Percentiles rank a stretch among this genome's conserved stretches.
Conservation (phyloP, 208 protist species). For the Porcisia hertigi region DNA sequence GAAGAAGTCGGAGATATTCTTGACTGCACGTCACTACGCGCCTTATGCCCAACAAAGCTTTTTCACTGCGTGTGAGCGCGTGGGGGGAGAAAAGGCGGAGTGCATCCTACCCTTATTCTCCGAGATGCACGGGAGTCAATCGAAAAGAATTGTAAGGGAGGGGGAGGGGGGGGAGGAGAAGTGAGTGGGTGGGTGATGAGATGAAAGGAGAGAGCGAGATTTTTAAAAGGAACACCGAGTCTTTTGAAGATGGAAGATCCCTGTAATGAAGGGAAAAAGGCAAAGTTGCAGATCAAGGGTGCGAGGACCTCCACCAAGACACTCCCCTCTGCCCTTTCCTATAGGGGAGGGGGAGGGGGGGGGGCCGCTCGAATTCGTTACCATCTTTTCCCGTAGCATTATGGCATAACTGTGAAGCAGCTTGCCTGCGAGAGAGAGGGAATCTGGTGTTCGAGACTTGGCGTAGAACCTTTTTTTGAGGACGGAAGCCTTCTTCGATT, state of each 20-base stretch:
- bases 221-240: no score
- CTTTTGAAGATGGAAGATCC: neutral
- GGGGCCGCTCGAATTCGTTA: neutral
- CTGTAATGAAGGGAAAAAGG: neutral
- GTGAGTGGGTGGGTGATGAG: neutral
- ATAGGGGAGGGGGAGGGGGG: no score
- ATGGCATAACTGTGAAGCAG: neutral
- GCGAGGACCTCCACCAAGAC: neutral
- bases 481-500: neutral
- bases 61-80: neutral
- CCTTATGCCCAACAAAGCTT: neutral
- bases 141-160: neutral
- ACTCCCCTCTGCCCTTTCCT: neutral
- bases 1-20: neutral
- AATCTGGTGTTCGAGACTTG: neutral
- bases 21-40: neutral
- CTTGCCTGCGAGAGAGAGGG: neutral
- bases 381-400: neutral
- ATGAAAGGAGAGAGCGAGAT: neutral
- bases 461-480: no score
- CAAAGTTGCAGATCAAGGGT: no score
- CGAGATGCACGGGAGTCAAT: neutral
- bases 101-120: neutral
- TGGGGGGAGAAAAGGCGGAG: no score
- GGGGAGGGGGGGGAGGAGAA: no score